phyloP scores from a whole-genome alignment of 2,329 filamentous ascomycete genomes.

The Botryotinia globosa region DNA sequence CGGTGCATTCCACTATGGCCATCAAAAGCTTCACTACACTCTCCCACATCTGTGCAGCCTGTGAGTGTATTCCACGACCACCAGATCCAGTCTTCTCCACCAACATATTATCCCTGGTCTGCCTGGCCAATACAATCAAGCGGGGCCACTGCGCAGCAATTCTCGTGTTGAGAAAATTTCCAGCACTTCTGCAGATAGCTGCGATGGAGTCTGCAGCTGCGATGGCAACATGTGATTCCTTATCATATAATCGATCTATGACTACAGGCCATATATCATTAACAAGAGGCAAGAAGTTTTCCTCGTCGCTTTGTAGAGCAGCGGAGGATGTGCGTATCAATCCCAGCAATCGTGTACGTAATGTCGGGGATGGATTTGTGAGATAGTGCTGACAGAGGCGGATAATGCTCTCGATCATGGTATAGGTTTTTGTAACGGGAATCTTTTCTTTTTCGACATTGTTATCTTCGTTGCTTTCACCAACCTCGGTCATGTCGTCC shows the following conservation, averaged over 20 bases:
- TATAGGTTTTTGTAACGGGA: slow-evolving; percentile 74
- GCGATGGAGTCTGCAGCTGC: slow-evolving; percentile 68
- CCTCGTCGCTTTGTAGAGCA: slow-evolving; percentile 71
- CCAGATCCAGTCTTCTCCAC: slow-evolving; percentile 37
- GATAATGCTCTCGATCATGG: slow-evolving; percentile 77
- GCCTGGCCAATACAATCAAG: slow-evolving; percentile 51
- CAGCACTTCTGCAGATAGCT: slow-evolving; percentile 67
- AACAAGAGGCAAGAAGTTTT: slow-evolving; percentile 82
- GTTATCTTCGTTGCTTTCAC: slow-evolving; percentile 33
- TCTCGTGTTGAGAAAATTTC: slow-evolving; percentile 75
- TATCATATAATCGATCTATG: slow-evolving; percentile 62
- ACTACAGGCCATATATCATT: slow-evolving; percentile 90
- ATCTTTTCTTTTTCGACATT: slow-evolving; percentile 45
- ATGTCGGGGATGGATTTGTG: slow-evolving; percentile 74
- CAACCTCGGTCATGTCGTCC: slow-evolving; percentile 29
- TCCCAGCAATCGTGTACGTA: slow-evolving; percentile 75
- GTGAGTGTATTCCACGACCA: slow-evolving; percentile 57
- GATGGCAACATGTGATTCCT: slow-evolving; percentile 65
- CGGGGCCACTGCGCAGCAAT: slow-evolving; percentile 71
- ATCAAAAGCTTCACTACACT: slow-evolving; percentile 58
- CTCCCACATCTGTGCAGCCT: slow-evolving; percentile 62
- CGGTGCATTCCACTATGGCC: slow-evolving; percentile 59
- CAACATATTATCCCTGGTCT: slow-evolving; percentile 42
- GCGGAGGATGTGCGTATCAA: slow-evolving; percentile 72
- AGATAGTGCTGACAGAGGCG: slow-evolving; percentile 86